Evolutionary conservation across 352 stramenopile genomes (phyloP).

Genomic region (Phytophthora nicotianae): DNA sequence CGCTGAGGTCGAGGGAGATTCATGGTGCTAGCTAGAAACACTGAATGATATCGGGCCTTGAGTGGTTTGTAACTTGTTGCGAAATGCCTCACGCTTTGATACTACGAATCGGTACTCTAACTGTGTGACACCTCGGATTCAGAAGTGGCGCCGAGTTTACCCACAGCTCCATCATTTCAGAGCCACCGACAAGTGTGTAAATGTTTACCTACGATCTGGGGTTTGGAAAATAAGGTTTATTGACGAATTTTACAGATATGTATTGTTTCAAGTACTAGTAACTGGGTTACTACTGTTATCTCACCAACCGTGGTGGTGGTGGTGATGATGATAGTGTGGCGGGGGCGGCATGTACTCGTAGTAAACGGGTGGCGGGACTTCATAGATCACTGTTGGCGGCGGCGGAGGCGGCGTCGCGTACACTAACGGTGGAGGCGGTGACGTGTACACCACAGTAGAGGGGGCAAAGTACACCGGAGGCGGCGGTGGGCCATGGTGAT

Average conservation of each 20-base stretch:
- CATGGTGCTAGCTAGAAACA: neutral
- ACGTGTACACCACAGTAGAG: neutral
- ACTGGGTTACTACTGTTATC: neutral
- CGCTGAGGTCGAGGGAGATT: neutral
- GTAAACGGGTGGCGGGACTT: constrained; percentile 17
- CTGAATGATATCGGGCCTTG: neutral
- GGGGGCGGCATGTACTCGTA: constrained; percentile 13
- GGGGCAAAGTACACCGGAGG: neutral
- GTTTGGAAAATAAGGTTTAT: neutral
- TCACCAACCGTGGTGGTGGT: constrained; percentile 12
- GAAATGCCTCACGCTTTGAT: neutral
- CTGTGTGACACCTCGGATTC: neutral
- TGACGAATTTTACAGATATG: neutral
- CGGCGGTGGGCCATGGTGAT: constrained; percentile 12
- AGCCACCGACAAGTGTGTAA: neutral
- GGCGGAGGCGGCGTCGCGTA: neutral
- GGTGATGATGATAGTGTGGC: constrained; percentile 15
- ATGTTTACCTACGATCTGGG: constrained; percentile 3
- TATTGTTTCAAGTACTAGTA: too few relatives aligned
- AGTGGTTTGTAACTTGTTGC: neutral
- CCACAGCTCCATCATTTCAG: neutral
- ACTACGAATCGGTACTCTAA: too few relatives aligned
- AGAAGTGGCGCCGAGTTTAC: neutral
- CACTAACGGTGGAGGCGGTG: constrained; percentile 6
- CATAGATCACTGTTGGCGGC: constrained; percentile 7